These are phyloP conservation scores for Ampelocalamus luodianensis DNA, from an alignment of 176 grass and related monocot genomes.

Conservation along the genomic window DNA sequence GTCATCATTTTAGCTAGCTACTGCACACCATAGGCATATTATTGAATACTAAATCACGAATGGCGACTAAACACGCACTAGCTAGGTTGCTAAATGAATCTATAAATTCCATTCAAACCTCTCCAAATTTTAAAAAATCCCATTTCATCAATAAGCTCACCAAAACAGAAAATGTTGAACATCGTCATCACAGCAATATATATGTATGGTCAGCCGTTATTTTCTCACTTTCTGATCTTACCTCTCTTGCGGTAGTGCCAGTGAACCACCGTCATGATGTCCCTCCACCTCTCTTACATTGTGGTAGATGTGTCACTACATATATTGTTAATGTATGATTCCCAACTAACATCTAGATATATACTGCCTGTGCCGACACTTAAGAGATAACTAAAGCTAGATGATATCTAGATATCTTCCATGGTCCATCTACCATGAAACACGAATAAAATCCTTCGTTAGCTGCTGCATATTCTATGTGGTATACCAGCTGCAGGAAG, in stretches of 20 bases:
- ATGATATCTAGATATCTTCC: not conserved
- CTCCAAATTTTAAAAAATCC: not conserved
- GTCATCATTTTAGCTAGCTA: not conserved
- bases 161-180: not conserved
- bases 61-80: not conserved
- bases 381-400: not conserved
- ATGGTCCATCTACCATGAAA: not conserved
- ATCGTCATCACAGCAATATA: no score
- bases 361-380: not conserved
- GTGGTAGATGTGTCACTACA: no score
- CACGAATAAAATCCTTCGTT: not conserved
- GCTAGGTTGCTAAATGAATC: not conserved
- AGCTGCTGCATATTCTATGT: not conserved
- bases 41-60: not conserved
- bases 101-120: not conserved
- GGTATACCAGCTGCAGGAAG: not conserved
- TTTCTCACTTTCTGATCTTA: no score
- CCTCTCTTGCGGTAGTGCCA: no score
- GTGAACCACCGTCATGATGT: no score
- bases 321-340: no score
- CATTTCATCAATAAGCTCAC: not conserved
- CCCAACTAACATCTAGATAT: not conserved
- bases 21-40: not conserved
- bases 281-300: no score
- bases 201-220: no score